phyloP scores from a whole-genome alignment of 345 rosid genomes.

The Hibiscus tridactylites region DNA sequence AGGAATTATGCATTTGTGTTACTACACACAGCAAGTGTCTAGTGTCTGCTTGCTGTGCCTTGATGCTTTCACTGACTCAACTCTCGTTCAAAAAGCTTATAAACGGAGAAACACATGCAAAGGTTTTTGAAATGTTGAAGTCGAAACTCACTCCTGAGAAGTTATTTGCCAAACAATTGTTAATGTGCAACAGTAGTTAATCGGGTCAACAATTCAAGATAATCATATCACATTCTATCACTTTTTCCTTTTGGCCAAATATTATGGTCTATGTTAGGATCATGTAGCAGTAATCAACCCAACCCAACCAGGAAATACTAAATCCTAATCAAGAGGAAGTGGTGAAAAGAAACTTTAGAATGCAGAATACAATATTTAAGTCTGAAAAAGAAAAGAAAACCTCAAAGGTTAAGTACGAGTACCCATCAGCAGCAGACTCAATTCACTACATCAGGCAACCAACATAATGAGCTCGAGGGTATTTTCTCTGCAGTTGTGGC shows the following conservation, averaged over 20 bases:
- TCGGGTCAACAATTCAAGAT: background rate
- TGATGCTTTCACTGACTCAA: slow-evolving; percentile 20
- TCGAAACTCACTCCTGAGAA: background rate
- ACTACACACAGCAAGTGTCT: slow-evolving; percentile 36
- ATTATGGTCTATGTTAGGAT: background rate
- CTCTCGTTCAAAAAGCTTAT: slow-evolving; percentile 1
- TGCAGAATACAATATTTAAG: background rate
- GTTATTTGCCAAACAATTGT: background rate
- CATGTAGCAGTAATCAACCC: background rate
- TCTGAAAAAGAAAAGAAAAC: background rate
- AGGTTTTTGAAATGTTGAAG: slow-evolving; percentile 30
- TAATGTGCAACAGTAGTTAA: background rate
- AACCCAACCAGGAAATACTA: background rate
- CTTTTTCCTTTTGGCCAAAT: background rate
- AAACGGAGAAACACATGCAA: slow-evolving; percentile 26
- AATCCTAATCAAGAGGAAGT: background rate
- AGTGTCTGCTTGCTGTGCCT: slow-evolving; percentile 37
- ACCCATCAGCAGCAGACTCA: slow-evolving; percentile 17
- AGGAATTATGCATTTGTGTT: slow-evolving; percentile 30
- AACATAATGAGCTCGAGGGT: slow-evolving; percentile 63
- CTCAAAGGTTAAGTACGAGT: slow-evolving; percentile 8
- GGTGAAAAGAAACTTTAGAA: background rate
- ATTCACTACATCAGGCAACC: slow-evolving; percentile 71
- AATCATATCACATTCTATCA: background rate
- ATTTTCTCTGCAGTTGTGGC: slow-evolving; percentile 62